Base-by-base conservation (phyloP, 805 yeast species). In the Jamesozyma lodderae region DNA sequence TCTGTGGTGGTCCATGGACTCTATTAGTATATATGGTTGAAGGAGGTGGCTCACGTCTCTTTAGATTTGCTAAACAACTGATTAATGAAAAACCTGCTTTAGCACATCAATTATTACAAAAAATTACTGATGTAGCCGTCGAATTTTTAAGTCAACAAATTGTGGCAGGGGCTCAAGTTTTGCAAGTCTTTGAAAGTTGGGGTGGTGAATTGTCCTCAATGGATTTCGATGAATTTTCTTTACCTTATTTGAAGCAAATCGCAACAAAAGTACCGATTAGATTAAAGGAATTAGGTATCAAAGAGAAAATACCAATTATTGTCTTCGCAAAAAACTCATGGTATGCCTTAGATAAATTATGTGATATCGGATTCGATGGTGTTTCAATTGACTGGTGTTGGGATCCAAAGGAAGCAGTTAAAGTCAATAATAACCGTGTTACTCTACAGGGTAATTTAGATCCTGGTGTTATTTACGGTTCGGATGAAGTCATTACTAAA, bases 1-100 rank as follows among this genome's bases (percentile, higher is more conserved):
- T 92, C 64, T 83, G 87, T 49, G 98, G 98, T 38, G 96, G 95
- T 7, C 98, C 98, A 40, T 92, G 96, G 96, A 92, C 98, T 10
- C 66, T 92, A 43, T 70, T 92, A 67, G 95, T 88, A 26, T 92
- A 92, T 66, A 92, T 92, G 96, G 78, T 87, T 43, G 98, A 92
- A 64, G 98, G 98, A 37, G 95, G 94, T 48, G 95, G 96, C 14
- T 79, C 96, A 6, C 83, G 83, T 57, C 70, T 90, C 70, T 92
- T 84, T 67, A 73, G 95, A 57, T 87, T 72, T 55, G 95, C 86
- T 37, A 86, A 88, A 61, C 81, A 85, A 58, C 88, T 97, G 96
- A 70, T 92, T 42, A 92, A 80, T 68, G 76, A 73, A 53, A 77
- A 78, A 57, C 83, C 94, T 20, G 74, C 77, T 41, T 79, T 75